Evolutionary conservation across 441 rosid genomes (phyloP).

Genomic region (Jatropha multifida): DNA sequence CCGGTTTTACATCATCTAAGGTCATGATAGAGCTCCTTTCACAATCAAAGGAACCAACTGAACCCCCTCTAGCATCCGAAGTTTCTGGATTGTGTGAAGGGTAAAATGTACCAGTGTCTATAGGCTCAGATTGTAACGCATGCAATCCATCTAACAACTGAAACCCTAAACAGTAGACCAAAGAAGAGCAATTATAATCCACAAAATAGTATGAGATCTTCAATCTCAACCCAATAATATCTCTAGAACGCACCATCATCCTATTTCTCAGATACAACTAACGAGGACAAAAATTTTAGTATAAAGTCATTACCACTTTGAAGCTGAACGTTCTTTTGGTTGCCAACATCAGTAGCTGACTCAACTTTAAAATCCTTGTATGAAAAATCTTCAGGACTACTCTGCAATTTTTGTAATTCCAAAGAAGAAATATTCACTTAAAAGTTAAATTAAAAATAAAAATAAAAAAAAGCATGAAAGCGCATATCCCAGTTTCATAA

Average conservation of each 20-base stretch:
- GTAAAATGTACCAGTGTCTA: conserved; percentile 11
- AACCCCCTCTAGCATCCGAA: conserved; percentile 30
- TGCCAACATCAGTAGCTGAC: conserved; percentile 32
- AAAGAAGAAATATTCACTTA: background rate
- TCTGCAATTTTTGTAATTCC: conserved; percentile 41
- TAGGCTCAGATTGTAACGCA: conserved; percentile 23
- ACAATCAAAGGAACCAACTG: conserved; percentile 33
- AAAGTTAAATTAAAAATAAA: background rate
- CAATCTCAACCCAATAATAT: background rate
- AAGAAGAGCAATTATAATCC: conserved; percentile 23
- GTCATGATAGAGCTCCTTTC: conserved; percentile 10
- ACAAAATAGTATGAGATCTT: background rate
- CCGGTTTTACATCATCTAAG: conserved; percentile 27
- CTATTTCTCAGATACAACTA: no score
- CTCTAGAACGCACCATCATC: background rate
- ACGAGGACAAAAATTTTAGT: background rate
- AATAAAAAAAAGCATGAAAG: background rate
- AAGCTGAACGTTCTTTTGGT: conserved; percentile 32
- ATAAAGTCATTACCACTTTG: conserved; percentile 42
- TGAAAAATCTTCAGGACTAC: conserved; percentile 37
- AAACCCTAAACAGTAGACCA: conserved; percentile 36
- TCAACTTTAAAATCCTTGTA: conserved; percentile 29
- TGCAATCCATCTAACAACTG: conserved; percentile 31
- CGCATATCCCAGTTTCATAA: no score
- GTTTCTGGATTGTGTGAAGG: conserved; percentile 29